Evolutionary conservation across 768 basidiomycete species (phyloP).

Genomic region (Boletus vermiculosoides): DNA sequence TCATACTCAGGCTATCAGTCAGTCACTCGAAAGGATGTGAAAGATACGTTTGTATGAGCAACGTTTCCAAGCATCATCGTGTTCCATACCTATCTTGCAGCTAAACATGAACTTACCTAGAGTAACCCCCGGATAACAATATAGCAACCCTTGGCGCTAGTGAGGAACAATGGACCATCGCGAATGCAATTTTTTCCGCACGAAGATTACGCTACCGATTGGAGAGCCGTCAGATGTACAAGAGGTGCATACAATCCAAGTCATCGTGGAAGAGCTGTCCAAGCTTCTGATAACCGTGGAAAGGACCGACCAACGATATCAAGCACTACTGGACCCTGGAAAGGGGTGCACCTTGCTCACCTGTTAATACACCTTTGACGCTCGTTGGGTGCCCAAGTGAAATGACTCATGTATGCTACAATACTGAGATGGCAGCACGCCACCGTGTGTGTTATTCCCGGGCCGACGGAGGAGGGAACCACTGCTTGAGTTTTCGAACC

Average conservation of each 20-base stretch:
- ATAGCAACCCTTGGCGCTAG: background rate
- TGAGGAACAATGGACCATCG: background rate
- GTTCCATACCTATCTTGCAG: background rate
- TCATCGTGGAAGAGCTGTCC: slow-evolving; percentile 11
- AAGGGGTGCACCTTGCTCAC: background rate
- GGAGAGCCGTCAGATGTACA: background rate
- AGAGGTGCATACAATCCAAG: background rate
- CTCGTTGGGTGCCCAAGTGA: background rate
- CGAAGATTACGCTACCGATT: background rate
- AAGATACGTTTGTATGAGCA: background rate
- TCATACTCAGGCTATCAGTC: background rate
- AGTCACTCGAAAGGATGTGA: background rate
- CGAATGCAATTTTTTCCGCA: background rate
- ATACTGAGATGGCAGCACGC: background rate
- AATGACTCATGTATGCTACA: background rate
- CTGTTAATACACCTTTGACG: background rate
- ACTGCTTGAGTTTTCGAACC: slow-evolving; percentile 21
- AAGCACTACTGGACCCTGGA: background rate
- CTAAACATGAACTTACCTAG: background rate
- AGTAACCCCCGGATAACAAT: background rate
- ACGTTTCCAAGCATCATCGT: too few species aligned
- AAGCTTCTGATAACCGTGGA: background rate
- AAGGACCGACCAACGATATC: background rate
- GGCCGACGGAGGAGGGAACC: slow-evolving; percentile 18
- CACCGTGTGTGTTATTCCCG: background rate